These are phyloP conservation scores for Davidsoniella eucalypti DNA, from an alignment of 2,329 filamentous ascomycete species.

Conservation along the genomic window DNA sequence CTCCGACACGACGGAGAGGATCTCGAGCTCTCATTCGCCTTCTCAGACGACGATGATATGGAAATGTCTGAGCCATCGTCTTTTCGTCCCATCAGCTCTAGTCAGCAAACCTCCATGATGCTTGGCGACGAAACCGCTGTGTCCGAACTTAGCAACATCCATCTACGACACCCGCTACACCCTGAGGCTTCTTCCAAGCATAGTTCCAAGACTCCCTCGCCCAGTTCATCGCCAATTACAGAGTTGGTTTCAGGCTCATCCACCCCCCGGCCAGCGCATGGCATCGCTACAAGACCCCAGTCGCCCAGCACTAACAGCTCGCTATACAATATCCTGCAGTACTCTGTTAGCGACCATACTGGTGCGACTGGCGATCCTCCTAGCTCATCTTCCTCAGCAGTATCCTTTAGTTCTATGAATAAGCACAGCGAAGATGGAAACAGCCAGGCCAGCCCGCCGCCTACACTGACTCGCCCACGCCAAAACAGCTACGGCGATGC, in stretches of 20 bases:
- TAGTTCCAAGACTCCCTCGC: neutral
- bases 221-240: neutral
- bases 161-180: too few species aligned
- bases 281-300: neutral
- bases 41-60: conserved; percentile 11
- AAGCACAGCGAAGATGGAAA: neutral
- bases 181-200: conserved; percentile 1
- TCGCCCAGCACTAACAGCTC: conserved; percentile 2
- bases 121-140: conserved; percentile 10
- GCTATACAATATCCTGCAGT: conserved; percentile 1
- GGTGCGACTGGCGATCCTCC: conserved; percentile 8
- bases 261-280: conserved; percentile 3
- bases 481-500: conserved; percentile 3
- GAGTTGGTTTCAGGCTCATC: conserved; percentile 9
- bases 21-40: conserved; percentile 9
- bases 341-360: conserved; percentile 4
- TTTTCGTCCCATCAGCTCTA: conserved; percentile 9
- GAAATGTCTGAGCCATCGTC: conserved; percentile 9
- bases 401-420: conserved; percentile 4
- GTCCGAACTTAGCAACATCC: conserved; percentile 5
- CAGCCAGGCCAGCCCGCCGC: conserved; percentile 1
- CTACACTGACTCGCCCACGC: conserved; percentile 2
- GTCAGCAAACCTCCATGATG: conserved; percentile 7
- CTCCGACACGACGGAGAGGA: neutral
- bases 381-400: conserved; percentile 9